Percentiles rank a stretch among this genome's conserved stretches.
Evolutionary conservation across 352 stramenopile species (phyloP).

Genomic region (Bremia lactucae): DNA sequence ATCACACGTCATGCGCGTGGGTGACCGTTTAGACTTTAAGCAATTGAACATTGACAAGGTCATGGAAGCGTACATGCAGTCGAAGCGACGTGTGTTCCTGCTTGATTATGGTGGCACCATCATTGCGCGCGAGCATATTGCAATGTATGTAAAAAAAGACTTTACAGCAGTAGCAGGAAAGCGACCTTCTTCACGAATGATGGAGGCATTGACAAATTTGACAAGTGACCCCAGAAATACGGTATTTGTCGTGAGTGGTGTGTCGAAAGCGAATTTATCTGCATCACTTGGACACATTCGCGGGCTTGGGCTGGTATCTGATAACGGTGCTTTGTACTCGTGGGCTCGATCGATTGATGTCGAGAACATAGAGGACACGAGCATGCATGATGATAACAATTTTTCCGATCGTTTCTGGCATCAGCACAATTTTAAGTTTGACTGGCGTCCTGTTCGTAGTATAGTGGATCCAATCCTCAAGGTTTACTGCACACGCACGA

Average conservation of each 20-base stretch:
- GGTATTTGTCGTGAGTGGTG: conserved; percentile 96
- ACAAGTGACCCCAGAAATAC: conserved; percentile 89
- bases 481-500: conserved; percentile 93
- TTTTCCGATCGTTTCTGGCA: conserved; percentile 50
- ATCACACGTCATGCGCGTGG: conserved; percentile 59
- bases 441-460: conserved; percentile 89
- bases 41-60: conserved; percentile 76
- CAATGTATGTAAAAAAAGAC: conserved; percentile 95
- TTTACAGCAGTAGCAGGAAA: conserved; percentile 92
- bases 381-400: conserved; percentile 13
- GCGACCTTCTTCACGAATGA: conserved; percentile 79
- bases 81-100: conserved; percentile 89
- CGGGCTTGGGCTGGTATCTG: conserved; percentile 89
- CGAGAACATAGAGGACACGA: conserved; percentile 28
- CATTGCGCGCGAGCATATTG: conserved; percentile 82
- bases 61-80: conserved; percentile 76
- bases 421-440: conserved; percentile 73
- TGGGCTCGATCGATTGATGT: conserved; percentile 60
- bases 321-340: conserved; percentile 92
- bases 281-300: conserved; percentile 86
- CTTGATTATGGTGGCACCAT: conserved; percentile 97
- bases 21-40: conserved; percentile 68
- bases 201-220: conserved; percentile 83
- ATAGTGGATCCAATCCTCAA: conserved; percentile 88
- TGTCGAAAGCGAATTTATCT: conserved; percentile 87